Conservation (phyloP, 345 rosid genomes). For the Melaleuca quinquenervia region DNA sequence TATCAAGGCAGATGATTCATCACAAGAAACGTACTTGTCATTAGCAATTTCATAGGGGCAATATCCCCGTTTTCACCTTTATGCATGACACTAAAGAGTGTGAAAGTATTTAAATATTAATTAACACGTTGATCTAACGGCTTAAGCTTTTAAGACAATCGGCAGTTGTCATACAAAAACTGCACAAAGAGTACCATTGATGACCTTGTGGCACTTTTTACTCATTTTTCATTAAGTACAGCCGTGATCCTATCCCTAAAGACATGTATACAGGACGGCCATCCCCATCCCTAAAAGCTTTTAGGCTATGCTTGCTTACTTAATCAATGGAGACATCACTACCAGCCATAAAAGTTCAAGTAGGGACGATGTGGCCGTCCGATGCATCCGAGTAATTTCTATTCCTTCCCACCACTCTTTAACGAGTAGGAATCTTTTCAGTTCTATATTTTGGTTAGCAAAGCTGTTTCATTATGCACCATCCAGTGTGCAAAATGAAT, state of each 20-base stretch:
- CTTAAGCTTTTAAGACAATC: too few species aligned
- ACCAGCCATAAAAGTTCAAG: neutral
- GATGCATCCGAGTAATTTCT: neutral
- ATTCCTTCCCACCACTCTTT: neutral
- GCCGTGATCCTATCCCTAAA: too few species aligned
- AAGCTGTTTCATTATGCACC: neutral
- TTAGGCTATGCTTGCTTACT: too few species aligned
- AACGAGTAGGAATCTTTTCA: neutral
- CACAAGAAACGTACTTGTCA: too few species aligned
- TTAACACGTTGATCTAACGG: too few species aligned
- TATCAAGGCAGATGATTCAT: neutral
- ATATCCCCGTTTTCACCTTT: too few species aligned
- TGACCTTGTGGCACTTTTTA: neutral
- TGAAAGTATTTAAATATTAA: too few species aligned
- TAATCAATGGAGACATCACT: neutral
- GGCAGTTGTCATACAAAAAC: too few species aligned
- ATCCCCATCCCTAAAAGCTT: fast-evolving
- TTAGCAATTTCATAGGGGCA: too few species aligned
- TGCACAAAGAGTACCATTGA: too few species aligned
- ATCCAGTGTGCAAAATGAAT: neutral
- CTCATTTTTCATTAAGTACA: too few species aligned
- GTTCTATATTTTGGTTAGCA: neutral
- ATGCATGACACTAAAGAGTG: too few species aligned
- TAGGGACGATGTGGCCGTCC: neutral
- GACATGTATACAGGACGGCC: fast-evolving